These are phyloP conservation scores for Fermentozyma sake DNA, from an alignment of 1,139 yeast species.

Conservation along the genomic window DNA sequence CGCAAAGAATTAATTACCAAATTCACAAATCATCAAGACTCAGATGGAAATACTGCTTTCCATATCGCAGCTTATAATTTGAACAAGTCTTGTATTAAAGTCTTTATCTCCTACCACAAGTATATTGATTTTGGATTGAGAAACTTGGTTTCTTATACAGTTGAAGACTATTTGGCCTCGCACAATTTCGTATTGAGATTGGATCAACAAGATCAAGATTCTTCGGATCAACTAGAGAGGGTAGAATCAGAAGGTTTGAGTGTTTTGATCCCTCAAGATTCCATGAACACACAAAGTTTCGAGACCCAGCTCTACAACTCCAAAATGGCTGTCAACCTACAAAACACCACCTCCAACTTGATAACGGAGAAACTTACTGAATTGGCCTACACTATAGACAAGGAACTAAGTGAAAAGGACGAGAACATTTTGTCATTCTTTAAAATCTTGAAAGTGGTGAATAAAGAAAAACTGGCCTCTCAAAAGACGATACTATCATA, in stretches of 20 bases:
- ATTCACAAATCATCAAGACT: conserved; percentile 74
- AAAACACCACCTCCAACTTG: conserved; percentile 30
- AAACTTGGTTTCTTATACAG: conserved; percentile 68
- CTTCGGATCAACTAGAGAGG: conserved; percentile 7
- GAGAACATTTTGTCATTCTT: conserved; percentile 28
- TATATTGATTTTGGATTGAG: conserved; percentile 55
- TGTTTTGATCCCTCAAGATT: conserved; percentile 5
- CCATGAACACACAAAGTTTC: conserved; percentile 24
- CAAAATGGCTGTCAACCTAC: conserved; percentile 34
- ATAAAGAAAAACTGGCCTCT: conserved; percentile 27
- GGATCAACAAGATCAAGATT: conserved; percentile 13
- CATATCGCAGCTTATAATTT: conserved; percentile 77
- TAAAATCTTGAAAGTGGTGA: conserved; percentile 23
- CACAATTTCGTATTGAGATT: conserved; percentile 27
- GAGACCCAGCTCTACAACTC: conserved; percentile 37
- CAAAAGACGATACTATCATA: conserved; percentile 31
- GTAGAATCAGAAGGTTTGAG: not conserved
- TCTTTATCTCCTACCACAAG: conserved; percentile 69
- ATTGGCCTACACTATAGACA: conserved; percentile 36
- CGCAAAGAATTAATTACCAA: conserved; percentile 47
- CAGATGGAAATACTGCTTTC: conserved; percentile 82
- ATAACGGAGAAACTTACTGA: conserved; percentile 40
- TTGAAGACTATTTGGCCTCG: conserved; percentile 63
- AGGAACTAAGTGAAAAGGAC: conserved; percentile 37
- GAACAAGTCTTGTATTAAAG: conserved; percentile 70